phyloP scores from a whole-genome alignment of 192 early-diverging fungal species.

The Backusella tuberculispora region DNA sequence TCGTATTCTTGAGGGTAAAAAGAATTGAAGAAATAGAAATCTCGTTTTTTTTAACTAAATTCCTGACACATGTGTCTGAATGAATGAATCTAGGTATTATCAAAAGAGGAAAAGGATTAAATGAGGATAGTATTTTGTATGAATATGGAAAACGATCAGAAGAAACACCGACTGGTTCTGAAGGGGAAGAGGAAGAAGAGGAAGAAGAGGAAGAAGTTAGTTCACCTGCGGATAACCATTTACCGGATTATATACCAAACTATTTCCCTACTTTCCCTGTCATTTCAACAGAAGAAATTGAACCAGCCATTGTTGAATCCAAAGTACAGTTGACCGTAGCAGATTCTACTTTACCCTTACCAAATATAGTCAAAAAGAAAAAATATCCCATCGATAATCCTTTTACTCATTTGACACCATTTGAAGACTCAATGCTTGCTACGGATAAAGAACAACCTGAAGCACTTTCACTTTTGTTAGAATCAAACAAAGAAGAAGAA shows the following conservation, averaged over 20 bases:
- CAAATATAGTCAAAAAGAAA: conserved; percentile 24
- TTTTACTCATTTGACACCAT: conserved; percentile 37
- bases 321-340: neutral
- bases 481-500: neutral
- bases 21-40: neutral
- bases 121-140: neutral
- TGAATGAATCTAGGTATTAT: neutral
- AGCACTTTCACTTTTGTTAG: neutral
- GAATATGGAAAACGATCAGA: neutral
- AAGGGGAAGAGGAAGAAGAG: neutral
- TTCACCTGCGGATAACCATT: conserved; percentile 4
- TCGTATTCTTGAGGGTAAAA: conserved; percentile 47
- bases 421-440: conserved; percentile 36
- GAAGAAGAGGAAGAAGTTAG: conserved; percentile 37
- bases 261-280: conserved; percentile 34
- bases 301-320: neutral
- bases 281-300: conserved; percentile 21
- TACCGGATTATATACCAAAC: conserved; percentile 32
- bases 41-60: neutral
- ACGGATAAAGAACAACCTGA: conserved; percentile 24
- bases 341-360: neutral
- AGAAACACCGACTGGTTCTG: neutral
- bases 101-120: neutral
- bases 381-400: conserved; percentile 40
- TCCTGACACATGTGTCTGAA: neutral